These are phyloP conservation scores for Fusarium solani-melongenae DNA, from an alignment of 2,329 filamentous ascomycete genomes.

Conservation along the genomic window DNA sequence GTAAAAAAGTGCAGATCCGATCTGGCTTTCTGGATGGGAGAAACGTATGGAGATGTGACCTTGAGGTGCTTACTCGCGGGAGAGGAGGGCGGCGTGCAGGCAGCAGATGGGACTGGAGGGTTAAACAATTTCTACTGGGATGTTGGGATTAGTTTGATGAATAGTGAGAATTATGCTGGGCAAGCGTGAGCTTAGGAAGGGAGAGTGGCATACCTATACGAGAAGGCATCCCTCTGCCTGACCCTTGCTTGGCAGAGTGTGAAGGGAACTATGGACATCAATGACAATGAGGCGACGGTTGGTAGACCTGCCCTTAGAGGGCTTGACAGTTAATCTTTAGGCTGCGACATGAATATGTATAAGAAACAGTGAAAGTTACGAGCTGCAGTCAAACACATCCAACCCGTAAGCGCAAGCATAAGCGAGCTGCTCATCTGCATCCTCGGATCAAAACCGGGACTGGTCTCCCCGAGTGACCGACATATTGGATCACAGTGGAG, in stretches of 20 bases:
- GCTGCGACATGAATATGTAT: not conserved
- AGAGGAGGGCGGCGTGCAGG: not conserved
- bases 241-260: not conserved
- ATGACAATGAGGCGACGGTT: not conserved
- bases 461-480: not conserved
- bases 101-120: not conserved
- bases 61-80: not conserved
- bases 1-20: not conserved
- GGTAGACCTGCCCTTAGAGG: too few relatives aligned
- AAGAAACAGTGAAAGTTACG: not conserved
- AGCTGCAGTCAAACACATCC: not conserved
- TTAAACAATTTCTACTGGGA: slow-evolving; percentile 14
- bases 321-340: not conserved
- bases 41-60: slow-evolving; percentile 5
- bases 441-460: not conserved
- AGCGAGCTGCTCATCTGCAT: not conserved
- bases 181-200: not conserved
- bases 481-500: not conserved
- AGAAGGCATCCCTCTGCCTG: not conserved
- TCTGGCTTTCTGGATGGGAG: not conserved
- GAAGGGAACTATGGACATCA: not conserved
- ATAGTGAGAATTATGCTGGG: not conserved
- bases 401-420: not conserved
- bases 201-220: not conserved
- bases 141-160: slow-evolving; percentile 4